Evolutionary conservation across 2,329 filamentous ascomycete species (phyloP), one percentile per base, ranked within the genome.

Genomic region (Aspergillus aculeatinus): DNA sequence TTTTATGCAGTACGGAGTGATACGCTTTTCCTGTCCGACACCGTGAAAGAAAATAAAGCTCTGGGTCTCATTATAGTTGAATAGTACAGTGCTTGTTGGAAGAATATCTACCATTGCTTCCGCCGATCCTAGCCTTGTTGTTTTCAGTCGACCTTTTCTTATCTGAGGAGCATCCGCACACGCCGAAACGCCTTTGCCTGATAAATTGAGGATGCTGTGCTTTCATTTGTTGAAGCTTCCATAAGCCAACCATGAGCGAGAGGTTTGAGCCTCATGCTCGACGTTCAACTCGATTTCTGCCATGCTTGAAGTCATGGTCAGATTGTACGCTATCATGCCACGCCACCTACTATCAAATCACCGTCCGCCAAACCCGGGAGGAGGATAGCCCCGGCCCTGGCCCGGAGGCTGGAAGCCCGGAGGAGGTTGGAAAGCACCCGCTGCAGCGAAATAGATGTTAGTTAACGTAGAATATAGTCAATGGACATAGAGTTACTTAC

Each of bases 351-450:
- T 58, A 58, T 61, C 58, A 59, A 64, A 70, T 76, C 70, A 79
- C 68, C 76, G 71, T 60, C 78, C 77, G 63, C 77, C 77, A 68
- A 82, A 82, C 35, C 80, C 81, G 52, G 80, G 80, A 44, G 82
- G 82, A 55, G 82, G 81, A 67, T 78, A 82, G 56, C 81, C 81
- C 65, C 81, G 78, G 56, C 81, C 81, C 66, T 78, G 77, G 9
- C 79, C 79, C 6, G 87, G 87, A 60, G 89, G 87, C 78, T 92
- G 89, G 79, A 94, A 94, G 64, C 90, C 90, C 61, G 84, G 80
- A 47, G 89, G 88, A 53, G 87, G 85, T 62, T 85, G 85, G 67
- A 81, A 81, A 62, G 76, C 75, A 58, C 75, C 77, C 63, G 79
- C 79, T 80, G 80, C 78, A 62, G 76, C n/a, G 74, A 27, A 55